Evolutionary conservation across 345 rosid species (phyloP).

Genomic region (Populus alba): DNA sequence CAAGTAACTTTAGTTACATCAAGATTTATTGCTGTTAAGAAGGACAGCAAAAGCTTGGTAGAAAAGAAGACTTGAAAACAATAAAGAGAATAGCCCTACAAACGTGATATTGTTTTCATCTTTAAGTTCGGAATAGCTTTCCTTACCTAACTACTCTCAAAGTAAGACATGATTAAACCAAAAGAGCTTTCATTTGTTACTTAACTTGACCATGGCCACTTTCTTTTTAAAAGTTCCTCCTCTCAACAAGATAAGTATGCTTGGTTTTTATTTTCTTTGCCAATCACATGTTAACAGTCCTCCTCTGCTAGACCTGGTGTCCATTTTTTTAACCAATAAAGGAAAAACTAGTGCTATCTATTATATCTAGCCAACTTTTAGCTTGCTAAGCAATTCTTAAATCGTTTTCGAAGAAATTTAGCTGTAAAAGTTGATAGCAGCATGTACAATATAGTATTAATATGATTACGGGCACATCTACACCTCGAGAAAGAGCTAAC

Average conservation of each 20-base stretch:
- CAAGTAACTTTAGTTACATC: neutral
- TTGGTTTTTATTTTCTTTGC: neutral
- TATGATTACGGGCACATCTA: too few species aligned
- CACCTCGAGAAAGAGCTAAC: too few species aligned
- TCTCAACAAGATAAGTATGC: neutral
- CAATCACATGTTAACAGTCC: constrained; percentile 5
- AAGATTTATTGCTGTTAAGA: constrained; percentile 52
- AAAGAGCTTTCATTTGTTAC: constrained; percentile 2
- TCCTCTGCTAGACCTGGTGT: neutral
- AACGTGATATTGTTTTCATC: constrained; percentile 20
- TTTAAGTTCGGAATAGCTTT: constrained; percentile 15
- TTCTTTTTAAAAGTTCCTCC: constrained; percentile 14
- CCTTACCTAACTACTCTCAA: constrained; percentile 20
- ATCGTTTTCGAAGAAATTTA: too few species aligned
- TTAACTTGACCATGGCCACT: constrained; percentile 1
- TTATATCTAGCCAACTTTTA: neutral
- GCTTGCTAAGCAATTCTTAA: too few species aligned
- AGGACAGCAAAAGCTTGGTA: constrained; percentile 35
- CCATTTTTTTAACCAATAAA: neutral
- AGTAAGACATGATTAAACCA: constrained; percentile 24
- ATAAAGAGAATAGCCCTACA: constrained; percentile 6
- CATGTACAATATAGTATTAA: too few species aligned
- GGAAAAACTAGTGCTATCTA: too few species aligned
- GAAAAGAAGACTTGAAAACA: constrained; percentile 35
- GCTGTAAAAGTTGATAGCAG: too few species aligned